Percentiles rank a stretch among this genome's conserved stretches.
Evolutionary conservation across 768 basidiomycete species (phyloP).

Genomic region (Termitomyces sp.): DNA sequence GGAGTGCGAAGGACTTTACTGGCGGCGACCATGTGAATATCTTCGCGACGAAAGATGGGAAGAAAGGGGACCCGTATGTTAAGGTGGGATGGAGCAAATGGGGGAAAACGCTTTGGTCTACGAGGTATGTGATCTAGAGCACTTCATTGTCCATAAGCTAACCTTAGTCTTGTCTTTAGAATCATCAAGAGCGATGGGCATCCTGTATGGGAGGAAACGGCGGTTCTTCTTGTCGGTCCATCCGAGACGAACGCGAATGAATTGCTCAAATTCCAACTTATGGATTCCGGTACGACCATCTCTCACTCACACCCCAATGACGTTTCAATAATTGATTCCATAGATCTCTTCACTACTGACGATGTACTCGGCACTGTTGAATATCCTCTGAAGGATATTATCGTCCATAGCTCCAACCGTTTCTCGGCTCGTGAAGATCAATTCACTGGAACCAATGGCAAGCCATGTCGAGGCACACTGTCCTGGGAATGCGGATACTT

Average conservation of each 20-base stretch:
- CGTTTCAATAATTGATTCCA: neutral
- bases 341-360: constrained; percentile 43
- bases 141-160: neutral
- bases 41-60: constrained; percentile 27
- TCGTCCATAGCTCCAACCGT: constrained; percentile 34
- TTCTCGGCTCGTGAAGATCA: constrained; percentile 44
- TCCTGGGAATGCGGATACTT: constrained; percentile 53
- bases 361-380: constrained; percentile 49
- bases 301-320: neutral
- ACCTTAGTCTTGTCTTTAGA: constrained; percentile 20
- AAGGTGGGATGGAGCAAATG: constrained; percentile 62
- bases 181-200: constrained; percentile 61
- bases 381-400: constrained; percentile 32
- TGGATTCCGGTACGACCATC: constrained; percentile 57
- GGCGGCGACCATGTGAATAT: constrained; percentile 32
- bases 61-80: constrained; percentile 51
- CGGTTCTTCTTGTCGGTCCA: constrained; percentile 55
- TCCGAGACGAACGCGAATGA: constrained; percentile 70
- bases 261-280: constrained; percentile 58
- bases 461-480: constrained; percentile 31
- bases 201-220: constrained; percentile 71
- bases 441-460: constrained; percentile 32
- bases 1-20: constrained; percentile 52
- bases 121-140: constrained; percentile 33
- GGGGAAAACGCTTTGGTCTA: constrained; percentile 67